Conservation (phyloP, 2,329 filamentous ascomycete genomes). For the Tolypocladium ophioglossoides region DNA sequence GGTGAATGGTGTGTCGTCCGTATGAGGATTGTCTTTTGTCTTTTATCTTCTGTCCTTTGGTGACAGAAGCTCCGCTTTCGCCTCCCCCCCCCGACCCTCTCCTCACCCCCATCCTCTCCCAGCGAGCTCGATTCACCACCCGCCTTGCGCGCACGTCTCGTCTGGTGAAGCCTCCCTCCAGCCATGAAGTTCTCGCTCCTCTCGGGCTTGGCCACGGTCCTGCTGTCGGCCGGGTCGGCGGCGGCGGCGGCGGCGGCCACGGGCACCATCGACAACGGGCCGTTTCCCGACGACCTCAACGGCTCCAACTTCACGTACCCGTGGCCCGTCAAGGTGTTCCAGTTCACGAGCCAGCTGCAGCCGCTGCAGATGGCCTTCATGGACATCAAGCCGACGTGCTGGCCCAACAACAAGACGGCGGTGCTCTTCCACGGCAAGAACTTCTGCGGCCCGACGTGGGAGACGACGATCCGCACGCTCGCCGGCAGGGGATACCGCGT, state of each 20-base stretch:
- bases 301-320: conserved; percentile 43
- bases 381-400: conserved; percentile 30
- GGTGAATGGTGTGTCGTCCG: neutral
- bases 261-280: conserved; percentile 22
- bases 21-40: neutral
- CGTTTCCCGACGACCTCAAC: conserved; percentile 30
- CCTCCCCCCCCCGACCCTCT: neutral
- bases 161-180: neutral
- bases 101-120: neutral
- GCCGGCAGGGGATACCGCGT: conserved; percentile 35
- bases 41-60: too few species aligned
- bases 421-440: conserved; percentile 45
- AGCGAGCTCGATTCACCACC: neutral
- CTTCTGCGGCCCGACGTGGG: conserved; percentile 45
- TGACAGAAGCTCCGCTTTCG: neutral
- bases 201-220: conserved; percentile 6
- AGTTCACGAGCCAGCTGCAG: conserved; percentile 34
- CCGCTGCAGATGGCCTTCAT: conserved; percentile 46
- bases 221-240: conserved; percentile 10
- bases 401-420: conserved; percentile 28
- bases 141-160: neutral
- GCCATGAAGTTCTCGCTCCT: conserved; percentile 15
- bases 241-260: conserved; percentile 7
- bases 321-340: conserved; percentile 37
- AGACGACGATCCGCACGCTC: conserved; percentile 32